A percentile compares a stretch with the other conserved stretches of the same genome.
These are phyloP conservation scores for Oryza brachyantha DNA, from an alignment of 176 grass and related monocot species.

Conservation along the genomic window DNA sequence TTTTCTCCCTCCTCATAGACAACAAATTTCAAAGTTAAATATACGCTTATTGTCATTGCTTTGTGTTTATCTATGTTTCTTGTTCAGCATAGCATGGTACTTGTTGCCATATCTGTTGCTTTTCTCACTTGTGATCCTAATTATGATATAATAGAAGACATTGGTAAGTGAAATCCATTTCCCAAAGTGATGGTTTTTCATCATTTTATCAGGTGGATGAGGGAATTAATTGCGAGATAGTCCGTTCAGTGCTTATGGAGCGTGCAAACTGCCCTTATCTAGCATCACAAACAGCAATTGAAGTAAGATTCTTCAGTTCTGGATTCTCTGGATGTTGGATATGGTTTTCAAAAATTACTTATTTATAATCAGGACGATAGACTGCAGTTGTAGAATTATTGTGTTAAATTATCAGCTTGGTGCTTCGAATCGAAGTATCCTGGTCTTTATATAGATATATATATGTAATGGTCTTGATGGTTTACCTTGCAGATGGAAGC, in stretches of 20 bases:
- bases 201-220: conserved; percentile 65
- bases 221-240: conserved; percentile 78
- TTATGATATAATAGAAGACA: background rate
- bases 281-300: conserved; percentile 61
- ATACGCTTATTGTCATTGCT: background rate
- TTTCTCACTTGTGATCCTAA: background rate
- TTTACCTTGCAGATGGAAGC: conserved; percentile 63
- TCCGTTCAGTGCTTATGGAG: conserved; percentile 77
- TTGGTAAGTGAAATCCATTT: background rate
- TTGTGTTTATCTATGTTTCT: background rate
- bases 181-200: background rate
- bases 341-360: background rate
- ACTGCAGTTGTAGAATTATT: background rate
- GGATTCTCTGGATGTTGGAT: conserved; percentile 6
- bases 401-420: background rate
- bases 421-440: background rate
- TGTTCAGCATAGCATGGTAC: background rate
- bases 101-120: background rate
- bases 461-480: background rate
- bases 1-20: background rate
- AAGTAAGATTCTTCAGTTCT: conserved; percentile 51
- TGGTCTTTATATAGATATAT: too few relatives aligned
- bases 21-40: background rate
- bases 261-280: conserved; percentile 83
- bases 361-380: background rate